These are phyloP conservation scores for Chrysanthemum seticuspe DNA, from an alignment of 129 eudicot genomes.

Conservation along the genomic window DNA sequence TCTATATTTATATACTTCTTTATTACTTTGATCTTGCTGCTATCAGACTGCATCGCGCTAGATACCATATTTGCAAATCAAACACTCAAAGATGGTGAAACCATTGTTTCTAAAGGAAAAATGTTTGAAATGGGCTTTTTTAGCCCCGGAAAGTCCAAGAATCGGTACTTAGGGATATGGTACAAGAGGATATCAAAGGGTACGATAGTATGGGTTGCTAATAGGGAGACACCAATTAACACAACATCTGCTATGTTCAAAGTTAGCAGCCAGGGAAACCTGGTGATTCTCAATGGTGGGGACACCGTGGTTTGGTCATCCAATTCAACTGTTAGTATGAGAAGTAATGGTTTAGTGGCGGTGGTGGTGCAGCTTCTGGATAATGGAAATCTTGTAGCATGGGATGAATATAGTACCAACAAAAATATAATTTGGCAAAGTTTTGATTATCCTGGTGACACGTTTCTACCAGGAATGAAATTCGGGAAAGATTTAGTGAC, in stretches of 20 bases:
- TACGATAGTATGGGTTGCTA: constrained; percentile 28
- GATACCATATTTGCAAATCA: constrained; percentile 11
- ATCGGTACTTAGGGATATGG: constrained; percentile 31
- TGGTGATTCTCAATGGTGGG: constrained; percentile 8
- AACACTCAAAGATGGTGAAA: constrained; percentile 17
- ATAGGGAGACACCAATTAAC: constrained; percentile 13
- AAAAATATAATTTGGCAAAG: too few relatives aligned
- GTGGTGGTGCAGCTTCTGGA: not conserved
- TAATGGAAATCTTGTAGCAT: too few relatives aligned
- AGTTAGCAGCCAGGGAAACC: constrained; percentile 2
- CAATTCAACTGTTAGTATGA: not conserved
- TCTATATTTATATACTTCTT: not conserved
- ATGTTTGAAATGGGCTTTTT: constrained; percentile 22
- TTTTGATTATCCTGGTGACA: too few relatives aligned
- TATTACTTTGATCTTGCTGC: not conserved
- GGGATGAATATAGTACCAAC: too few relatives aligned
- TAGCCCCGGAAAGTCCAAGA: constrained; percentile 10
- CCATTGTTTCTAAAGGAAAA: not conserved
- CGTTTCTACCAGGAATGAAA: too few relatives aligned
- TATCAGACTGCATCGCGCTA: not conserved
- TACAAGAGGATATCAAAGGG: constrained; percentile 20
- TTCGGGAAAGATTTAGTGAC: too few relatives aligned
- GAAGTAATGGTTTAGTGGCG: constrained; percentile 1
- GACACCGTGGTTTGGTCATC: constrained; percentile 22
- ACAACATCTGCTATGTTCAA: not conserved